Base-by-base conservation (phyloP, 2,329 filamentous ascomycete species). In the Penicillium sp. region DNA sequence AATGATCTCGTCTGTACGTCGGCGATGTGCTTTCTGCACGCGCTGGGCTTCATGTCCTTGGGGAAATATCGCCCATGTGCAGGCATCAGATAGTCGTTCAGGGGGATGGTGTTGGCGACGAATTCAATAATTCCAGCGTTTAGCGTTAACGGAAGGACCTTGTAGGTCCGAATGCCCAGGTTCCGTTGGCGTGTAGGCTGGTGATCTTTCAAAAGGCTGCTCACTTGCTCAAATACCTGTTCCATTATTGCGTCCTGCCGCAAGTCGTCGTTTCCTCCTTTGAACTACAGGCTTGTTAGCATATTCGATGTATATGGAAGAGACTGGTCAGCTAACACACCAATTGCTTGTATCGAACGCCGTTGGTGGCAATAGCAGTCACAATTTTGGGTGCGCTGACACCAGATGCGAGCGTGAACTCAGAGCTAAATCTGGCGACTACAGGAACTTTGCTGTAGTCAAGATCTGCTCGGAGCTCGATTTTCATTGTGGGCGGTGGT, bases 211-310 rank as follows among this genome's bases (percentile, higher is more conserved):
- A 99, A 81, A 22, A 99, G 85, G 53, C 91, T 90, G 58, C 92
- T 98, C 22, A 97, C 95, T 76, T 96, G 92, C 59, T 93, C 91
- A 73, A 99, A 99, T 1, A 99, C 95, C 77, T 99, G 95, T 76
- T 99, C 96, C 96, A 99, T 99, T 81, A 88, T 99, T 46, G 94
- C 92, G 70, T 99, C 95, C 78, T 99, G 95, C 9, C 96, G 90
- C 13, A 99, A 84, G 72, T 99, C 94, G 73, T 99, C 95, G 70
- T 94, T 94, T 18, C 95, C 93, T 62, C 92, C 92, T 81, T 99
- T 99, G 72, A 96, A 88, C 82, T 87, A 63, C 59, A 51, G 22
- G 55, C 59, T 27, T 27, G 55, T 68, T 47, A 69, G 61, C 36
- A 14, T 11, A 47, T 13, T 33, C n/a, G 3, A 10, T 6, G 39